Conservation (phyloP, 345 rosid genomes). For the rapeseed (Brassica napus) region DNA sequence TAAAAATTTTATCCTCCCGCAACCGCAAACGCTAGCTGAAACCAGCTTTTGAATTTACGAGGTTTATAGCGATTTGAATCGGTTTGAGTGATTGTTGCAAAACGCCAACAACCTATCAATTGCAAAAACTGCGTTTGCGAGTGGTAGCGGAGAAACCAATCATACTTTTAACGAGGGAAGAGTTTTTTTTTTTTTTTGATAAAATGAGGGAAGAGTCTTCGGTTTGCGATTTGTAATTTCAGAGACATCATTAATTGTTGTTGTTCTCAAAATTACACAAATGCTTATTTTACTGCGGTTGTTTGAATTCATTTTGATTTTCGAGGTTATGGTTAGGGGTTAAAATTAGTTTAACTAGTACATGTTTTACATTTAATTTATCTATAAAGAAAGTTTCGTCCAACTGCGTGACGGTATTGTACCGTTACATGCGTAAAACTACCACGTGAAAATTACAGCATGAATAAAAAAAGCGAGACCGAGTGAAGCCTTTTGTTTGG, state of each 20-base stretch:
- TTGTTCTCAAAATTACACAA: constrained; percentile 1
- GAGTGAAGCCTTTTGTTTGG: constrained; percentile 11
- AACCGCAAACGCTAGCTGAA: no score
- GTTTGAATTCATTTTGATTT: neutral
- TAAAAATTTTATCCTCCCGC: no score
- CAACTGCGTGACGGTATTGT: neutral
- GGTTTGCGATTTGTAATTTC: neutral
- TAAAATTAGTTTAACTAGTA: neutral
- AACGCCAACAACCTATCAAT: no score
- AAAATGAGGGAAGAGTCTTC: neutral
- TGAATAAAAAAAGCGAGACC: constrained; percentile 2
- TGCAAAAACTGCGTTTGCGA: no score
- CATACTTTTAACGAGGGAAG: no score
- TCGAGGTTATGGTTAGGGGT: neutral
- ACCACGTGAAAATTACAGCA: constrained; percentile 18
- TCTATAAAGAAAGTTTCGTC: neutral
- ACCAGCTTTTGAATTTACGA: no score
- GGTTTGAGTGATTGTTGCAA: no score
- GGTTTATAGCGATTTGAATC: no score
- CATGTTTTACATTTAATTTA: neutral
- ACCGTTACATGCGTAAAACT: neutral
- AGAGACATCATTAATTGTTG: constrained; percentile 18
- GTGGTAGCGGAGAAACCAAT: no score
- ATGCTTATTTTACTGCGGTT: neutral
- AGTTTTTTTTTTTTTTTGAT: no score